Percentiles rank a stretch among this genome's conserved stretches.
Evolutionary conservation across 495 filamentous ascomycete genomes (phyloP).

Genomic region (Aspergillus bertholletiae): DNA sequence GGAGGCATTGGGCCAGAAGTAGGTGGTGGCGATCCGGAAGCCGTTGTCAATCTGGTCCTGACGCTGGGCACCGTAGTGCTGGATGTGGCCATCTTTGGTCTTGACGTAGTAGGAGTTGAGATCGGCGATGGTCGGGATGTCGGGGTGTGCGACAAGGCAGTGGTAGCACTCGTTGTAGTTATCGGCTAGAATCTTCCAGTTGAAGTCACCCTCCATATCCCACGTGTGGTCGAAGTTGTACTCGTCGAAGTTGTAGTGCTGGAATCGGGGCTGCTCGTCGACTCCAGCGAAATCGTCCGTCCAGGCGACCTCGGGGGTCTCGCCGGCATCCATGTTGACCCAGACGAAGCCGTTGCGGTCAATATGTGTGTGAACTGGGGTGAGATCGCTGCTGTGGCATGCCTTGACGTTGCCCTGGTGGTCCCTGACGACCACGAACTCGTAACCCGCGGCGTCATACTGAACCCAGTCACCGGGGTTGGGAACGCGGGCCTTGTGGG

Average conservation of each 20-base stretch:
- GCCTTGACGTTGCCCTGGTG: slow-evolving; percentile 48
- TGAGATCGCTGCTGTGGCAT: slow-evolving; percentile 53
- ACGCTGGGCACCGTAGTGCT: slow-evolving; percentile 39
- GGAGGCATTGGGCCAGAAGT: slow-evolving; percentile 44
- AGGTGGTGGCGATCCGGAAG: slow-evolving; percentile 34
- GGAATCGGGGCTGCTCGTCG: slow-evolving; percentile 32
- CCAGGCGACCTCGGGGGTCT: slow-evolving; percentile 39
- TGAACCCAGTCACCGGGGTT: slow-evolving; percentile 49
- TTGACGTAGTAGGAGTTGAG: slow-evolving; percentile 41
- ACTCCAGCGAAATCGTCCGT: slow-evolving; percentile 37
- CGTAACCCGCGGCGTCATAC: slow-evolving; percentile 45
- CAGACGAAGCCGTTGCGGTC: slow-evolving; percentile 48
- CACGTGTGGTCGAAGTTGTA: slow-evolving; percentile 45
- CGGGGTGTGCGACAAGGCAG: slow-evolving; percentile 46
- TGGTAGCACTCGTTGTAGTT: slow-evolving; percentile 55
- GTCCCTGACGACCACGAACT: slow-evolving; percentile 46
- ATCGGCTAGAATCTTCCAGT: slow-evolving; percentile 51
- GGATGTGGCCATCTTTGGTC: slow-evolving; percentile 34
- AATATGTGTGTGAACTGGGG: slow-evolving; percentile 43
- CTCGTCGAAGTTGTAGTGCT: slow-evolving; percentile 39
- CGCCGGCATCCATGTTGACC: slow-evolving; percentile 44
- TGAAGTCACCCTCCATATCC: slow-evolving; percentile 42
- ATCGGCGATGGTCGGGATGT: slow-evolving; percentile 40
- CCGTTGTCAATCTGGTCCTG: slow-evolving; percentile 30
- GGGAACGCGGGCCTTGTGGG: slow-evolving; percentile 41